Evolutionary conservation across 768 basidiomycete genomes (phyloP).

Genomic region (Pleurotus citrinopileatus): DNA sequence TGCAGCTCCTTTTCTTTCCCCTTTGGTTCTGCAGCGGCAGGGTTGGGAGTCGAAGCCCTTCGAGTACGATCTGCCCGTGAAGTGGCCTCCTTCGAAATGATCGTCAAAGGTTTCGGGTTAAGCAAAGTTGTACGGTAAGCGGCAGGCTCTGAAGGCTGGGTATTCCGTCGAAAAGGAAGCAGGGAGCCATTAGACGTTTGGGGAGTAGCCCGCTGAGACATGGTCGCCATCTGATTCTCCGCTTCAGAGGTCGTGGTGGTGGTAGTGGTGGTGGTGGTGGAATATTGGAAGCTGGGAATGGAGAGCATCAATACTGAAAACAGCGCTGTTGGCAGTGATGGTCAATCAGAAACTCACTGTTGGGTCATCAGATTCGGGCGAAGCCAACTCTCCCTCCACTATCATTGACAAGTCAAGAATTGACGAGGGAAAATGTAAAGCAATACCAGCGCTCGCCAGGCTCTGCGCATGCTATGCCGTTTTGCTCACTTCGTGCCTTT

Average conservation of each 20-base stretch:
- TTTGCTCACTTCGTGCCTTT: conserved; percentile 2
- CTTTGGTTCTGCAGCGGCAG: not conserved
- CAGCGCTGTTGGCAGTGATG: conserved; percentile 7
- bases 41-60: conserved; percentile 4
- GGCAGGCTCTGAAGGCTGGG: not conserved
- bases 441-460: not conserved
- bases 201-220: not conserved
- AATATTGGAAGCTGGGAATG: conserved; percentile 1
- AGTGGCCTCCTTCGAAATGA: not conserved
- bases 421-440: not conserved
- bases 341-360: conserved; percentile 8
- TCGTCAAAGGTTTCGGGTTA: conserved; percentile 6
- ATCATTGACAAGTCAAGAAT: not conserved
- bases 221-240: conserved; percentile 1
- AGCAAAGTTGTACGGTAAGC: conserved; percentile 6
- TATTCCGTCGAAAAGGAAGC: conserved; percentile 6
- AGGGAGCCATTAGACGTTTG: not conserved
- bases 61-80: not conserved
- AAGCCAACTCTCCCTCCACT: not conserved
- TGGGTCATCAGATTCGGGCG: not conserved
- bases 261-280: conserved; percentile 3
- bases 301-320: conserved; percentile 1
- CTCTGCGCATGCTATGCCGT: not conserved
- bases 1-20: conserved; percentile 1
- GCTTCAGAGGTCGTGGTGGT: not conserved